Evolutionary conservation across 208 protist species (phyloP).

Genomic region (Crithidia acanthocephali): DNA sequence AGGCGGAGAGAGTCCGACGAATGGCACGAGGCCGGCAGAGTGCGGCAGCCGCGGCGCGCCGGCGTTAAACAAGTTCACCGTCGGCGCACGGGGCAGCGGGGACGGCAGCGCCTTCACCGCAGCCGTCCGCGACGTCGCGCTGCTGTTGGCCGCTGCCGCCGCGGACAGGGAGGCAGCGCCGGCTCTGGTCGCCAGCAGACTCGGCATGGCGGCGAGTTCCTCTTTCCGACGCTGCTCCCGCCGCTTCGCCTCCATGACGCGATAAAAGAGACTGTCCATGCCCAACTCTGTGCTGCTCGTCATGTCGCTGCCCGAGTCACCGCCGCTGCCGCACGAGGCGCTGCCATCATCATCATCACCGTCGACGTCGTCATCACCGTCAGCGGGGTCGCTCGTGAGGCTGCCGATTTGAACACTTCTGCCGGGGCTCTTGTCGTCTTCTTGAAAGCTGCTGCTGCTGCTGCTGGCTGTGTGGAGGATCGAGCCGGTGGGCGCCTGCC

Average conservation of each 20-base stretch:
- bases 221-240: background rate
- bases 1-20: background rate
- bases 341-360: too few relatives aligned
- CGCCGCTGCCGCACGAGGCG: background rate
- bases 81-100: slow-evolving; percentile 3
- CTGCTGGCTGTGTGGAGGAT: background rate
- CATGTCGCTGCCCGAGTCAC: background rate
- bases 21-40: background rate
- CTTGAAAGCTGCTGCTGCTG: background rate
- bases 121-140: background rate
- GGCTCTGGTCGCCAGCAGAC: background rate
- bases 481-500: background rate
- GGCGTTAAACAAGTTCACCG: slow-evolving; percentile 2
- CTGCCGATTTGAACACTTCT: background rate
- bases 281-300: slow-evolving; percentile 12
- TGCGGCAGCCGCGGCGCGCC: background rate
- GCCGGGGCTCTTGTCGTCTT: too few relatives aligned
- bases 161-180: background rate
- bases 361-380: background rate
- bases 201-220: background rate
- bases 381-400: background rate
- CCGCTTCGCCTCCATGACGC: slow-evolving; percentile 13
- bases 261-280: slow-evolving; percentile 31
- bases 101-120: background rate
- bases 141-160: background rate